Base-by-base conservation (phyloP, 805 yeast species). In the Candida orba region DNA sequence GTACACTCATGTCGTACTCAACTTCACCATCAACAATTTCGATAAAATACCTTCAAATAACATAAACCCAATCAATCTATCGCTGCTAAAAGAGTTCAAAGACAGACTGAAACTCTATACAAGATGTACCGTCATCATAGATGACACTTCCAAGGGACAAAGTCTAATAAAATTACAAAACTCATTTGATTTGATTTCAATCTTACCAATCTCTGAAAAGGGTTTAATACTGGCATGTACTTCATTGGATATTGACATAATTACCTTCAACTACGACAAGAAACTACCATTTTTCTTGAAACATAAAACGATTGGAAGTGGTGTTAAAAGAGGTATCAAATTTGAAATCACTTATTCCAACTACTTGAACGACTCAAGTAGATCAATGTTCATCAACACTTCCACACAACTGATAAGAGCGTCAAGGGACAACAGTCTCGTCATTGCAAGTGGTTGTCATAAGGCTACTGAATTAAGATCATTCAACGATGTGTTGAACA, bases 281-380 rank as follows among this genome's bases (percentile, higher is more conserved):
- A 74, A 86, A 45, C 63, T 88, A 39, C 91, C 95, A 0, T 81
- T 78, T 49, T 86, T 79, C 58, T 66, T 93, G 51, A 84, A 84
- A 53, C 96, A 89, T 65, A 88, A 89, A 54, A 78, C 87, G 1
- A 72, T 88, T 8, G 84, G 96, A 36, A 79, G 88, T 35, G 96
- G 95, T 2, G 71, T 86, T 4, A 82, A 81, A 17, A 75, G 88
- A 40, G 98, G 98, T 2, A 75, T 88, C 23, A 78, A 79, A 51
- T 75, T 93, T 50, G 99, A 93, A 59, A 72, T 93, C 8, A 72
- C 78, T 37, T 91, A 91, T 63, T 60, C 75, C 8, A 68, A 76
- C 29, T 69, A 80, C 36, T 62, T 84, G 32, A 63, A 66, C 6
- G 73, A 56, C 31, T 49, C 59, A 29, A 59, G 70, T 17, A 71